A percentile compares a stretch with the other conserved stretches of the same genome.
Evolutionary conservation across 2,329 filamentous ascomycete genomes (phyloP).

Genomic region (Stemphylium vesicarium): DNA sequence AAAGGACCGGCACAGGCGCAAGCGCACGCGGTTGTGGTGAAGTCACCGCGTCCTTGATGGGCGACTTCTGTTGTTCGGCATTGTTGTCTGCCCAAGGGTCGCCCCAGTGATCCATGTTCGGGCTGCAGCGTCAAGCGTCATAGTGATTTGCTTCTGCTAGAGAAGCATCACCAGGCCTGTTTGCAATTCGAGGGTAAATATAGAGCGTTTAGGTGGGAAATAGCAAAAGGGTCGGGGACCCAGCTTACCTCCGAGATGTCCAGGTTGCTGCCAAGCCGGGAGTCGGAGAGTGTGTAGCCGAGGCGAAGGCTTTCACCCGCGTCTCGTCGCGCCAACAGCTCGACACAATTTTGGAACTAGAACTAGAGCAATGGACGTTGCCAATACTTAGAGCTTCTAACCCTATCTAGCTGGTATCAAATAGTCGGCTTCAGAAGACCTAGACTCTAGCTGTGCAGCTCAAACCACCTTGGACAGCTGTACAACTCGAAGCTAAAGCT

Average conservation of each 20-base stretch:
- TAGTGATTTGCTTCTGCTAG: slow-evolving; percentile 41
- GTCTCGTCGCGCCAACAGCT: not conserved
- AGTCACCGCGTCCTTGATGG: slow-evolving; percentile 33
- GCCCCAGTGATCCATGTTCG: slow-evolving; percentile 51
- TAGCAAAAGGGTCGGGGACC: slow-evolving; percentile 5
- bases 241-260: slow-evolving; percentile 14
- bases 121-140: slow-evolving; percentile 39
- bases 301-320: not conserved
- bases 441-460: too few species aligned
- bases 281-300: slow-evolving; percentile 3
- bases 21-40: slow-evolving; percentile 24
- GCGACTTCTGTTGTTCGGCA: slow-evolving; percentile 28
- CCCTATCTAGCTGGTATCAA: too few species aligned
- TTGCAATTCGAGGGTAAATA: not conserved
- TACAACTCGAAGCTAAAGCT: too few species aligned
- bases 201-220: not conserved
- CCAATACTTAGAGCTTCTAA: too few species aligned
- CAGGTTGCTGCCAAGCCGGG: slow-evolving; percentile 22
- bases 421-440: too few species aligned
- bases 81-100: slow-evolving; percentile 50
- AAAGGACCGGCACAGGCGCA: slow-evolving; percentile 24
- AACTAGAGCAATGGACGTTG: too few species aligned
- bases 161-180: slow-evolving; percentile 35
- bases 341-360: not conserved
- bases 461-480: too few species aligned